Evolutionary conservation across 805 yeast species (phyloP), one percentile per base, ranked within the genome.

Genomic region (Nakazawaea pomicola): DNA sequence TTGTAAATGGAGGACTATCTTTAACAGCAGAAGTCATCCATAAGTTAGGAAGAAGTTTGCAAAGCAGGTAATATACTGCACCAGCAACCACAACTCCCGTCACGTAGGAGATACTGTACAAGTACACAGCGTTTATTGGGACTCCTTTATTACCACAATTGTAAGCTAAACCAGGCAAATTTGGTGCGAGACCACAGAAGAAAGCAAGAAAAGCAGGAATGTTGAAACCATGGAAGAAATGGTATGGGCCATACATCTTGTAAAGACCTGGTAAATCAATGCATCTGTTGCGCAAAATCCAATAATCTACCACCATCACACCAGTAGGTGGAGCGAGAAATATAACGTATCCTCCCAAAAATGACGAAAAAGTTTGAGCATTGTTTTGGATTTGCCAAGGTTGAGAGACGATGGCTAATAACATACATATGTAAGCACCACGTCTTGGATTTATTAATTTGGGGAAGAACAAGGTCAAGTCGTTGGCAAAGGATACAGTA

Each of bases 401-500:
- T 14, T 43, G 46, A 41, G 48, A 43, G 10, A 54, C 47, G 3
- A 64, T 51, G 11, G 56, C 52, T 34, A 56, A 47, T 23, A 23
- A 23, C 25, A 23, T 23, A 10, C 25, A 23, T 12, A 57, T 44
- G 49, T 58, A 58, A 3, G 61, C 58, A 27, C 84, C 85, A 50
- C 86, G 68, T 54, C 77, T 66, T 41, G 77, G 74, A 56, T 72
- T 78, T 49, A 79, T 57, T 60, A 66, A 78, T 36, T 70, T 68
- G 5, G 85, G 85, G 44, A 76, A 66, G 51, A 77, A 56, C 0
- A 78, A 68, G 5, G 79, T 63, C 46, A 75, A 62, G 51, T 78
- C 85, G 14, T 78, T 76, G 36, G 78, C 78, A 44, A 74, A 74
- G 3, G 80, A 67, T 33, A 78, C 65, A 10, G 80, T 74, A 53